Percentiles rank a stretch among this genome's conserved stretches.
phyloP scores from a whole-genome alignment of 78 protist genomes.

The Parvularia atlantis region DNA sequence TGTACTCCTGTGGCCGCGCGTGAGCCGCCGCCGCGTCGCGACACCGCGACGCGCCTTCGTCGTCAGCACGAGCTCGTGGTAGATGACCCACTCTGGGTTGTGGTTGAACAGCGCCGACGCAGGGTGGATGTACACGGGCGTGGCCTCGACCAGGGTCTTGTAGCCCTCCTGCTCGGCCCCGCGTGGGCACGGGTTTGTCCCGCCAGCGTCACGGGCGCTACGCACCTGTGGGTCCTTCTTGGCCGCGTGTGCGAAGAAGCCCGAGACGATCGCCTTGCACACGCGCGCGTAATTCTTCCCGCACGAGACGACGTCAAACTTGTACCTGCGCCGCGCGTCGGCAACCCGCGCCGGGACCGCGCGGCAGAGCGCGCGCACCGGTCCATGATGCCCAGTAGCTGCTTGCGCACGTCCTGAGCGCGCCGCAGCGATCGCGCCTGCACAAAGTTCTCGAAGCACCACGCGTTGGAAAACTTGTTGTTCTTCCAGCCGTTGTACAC shows the following conservation, averaged over 20 bases:
- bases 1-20: too few relatives aligned
- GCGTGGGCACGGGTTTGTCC: too few relatives aligned
- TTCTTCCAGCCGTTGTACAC: conserved; percentile 91
- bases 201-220: conserved; percentile 80
- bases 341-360: conserved; percentile 43
- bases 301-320: conserved; percentile 59
- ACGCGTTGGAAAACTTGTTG: conserved; percentile 66
- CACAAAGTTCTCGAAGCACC: conserved; percentile 95
- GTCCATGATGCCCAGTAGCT: conserved; percentile 89
- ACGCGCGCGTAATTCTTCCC: conserved; percentile 62
- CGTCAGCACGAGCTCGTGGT: conserved; percentile 79
- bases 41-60: too few relatives aligned
- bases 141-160: too few relatives aligned
- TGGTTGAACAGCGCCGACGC: conserved; percentile 36
- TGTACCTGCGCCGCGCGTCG: conserved; percentile 1
- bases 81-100: conserved; percentile 77
- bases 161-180: conserved; percentile 39
- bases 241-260: conserved; percentile 82
- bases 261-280: conserved; percentile 69
- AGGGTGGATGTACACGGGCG: conserved; percentile 60
- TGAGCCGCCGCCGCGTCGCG: too few relatives aligned
- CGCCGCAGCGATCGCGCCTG: conserved; percentile 82
- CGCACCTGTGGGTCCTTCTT: conserved; percentile 95
- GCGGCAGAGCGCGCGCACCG: conserved; percentile 25
- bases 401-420: conserved; percentile 94